Evolutionary conservation across 208 protist genomes (phyloP).

Genomic region (Leishmania arabica): DNA sequence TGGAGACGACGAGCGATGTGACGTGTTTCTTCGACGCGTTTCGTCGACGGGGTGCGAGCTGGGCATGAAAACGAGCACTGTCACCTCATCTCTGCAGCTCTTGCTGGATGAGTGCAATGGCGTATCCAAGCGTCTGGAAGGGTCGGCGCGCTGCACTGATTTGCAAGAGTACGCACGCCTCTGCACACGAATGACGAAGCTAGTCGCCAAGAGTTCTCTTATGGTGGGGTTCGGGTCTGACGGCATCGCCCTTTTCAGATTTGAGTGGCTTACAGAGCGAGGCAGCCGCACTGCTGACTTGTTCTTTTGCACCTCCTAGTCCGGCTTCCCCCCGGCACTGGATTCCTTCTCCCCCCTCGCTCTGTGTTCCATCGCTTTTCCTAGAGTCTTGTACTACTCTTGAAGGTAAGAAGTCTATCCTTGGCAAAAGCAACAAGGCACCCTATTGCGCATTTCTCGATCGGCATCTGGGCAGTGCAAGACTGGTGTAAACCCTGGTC

Average conservation of each 20-base stretch:
- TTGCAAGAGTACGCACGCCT: constrained; percentile 53
- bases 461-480: not conserved
- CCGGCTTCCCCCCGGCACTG: not conserved
- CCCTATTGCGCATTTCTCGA: not conserved
- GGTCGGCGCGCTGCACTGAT: constrained; percentile 47
- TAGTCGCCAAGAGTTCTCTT: constrained; percentile 15
- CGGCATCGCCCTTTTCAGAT: constrained; percentile 49
- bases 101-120: constrained; percentile 19
- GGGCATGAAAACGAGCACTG: constrained; percentile 35
- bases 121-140: constrained; percentile 33
- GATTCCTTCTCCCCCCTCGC: not conserved
- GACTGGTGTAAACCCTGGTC: not conserved
- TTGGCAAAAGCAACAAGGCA: not conserved
- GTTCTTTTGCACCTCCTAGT: constrained; percentile 59
- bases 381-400: constrained; percentile 2
- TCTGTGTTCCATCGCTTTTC: not conserved
- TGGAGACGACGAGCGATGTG: constrained; percentile 51
- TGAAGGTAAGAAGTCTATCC: not conserved
- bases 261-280: constrained; percentile 42
- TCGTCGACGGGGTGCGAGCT: constrained; percentile 27
- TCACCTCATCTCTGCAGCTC: constrained; percentile 36
- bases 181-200: constrained; percentile 27
- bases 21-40: constrained; percentile 40
- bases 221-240: constrained; percentile 54
- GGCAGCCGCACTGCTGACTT: constrained; percentile 42